Base-by-base conservation (phyloP, 352 stramenopile genomes). In the Phytophthora citrophthora region DNA sequence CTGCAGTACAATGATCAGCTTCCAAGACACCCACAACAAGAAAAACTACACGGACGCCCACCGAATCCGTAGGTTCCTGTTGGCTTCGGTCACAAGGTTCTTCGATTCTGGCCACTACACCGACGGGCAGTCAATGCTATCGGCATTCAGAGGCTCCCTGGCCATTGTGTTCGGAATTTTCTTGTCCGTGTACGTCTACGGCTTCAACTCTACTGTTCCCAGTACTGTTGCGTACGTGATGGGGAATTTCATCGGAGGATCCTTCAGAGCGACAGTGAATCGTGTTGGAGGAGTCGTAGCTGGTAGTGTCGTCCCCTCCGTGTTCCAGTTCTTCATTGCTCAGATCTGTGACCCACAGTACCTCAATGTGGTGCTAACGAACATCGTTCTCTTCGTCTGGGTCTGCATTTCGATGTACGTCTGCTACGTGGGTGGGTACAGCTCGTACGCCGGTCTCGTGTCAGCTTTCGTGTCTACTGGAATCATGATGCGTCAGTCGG, bases 241-340 rank as follows among this genome's bases (percentile, higher is more conserved):
- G 67, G 79, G 84, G 7, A 90, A 81, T 47, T 81, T 89, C 54
- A 73, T 93, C 20, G 84, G 84, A 29, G 82, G 83, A 10, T 90
- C 79, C 3, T 93, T 93, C 54, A 83, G 82, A 50, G 70, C 87
- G 16, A 93, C 84, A 0, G 78, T 90, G 52, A 91, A 91, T 38
- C 85, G 85, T 58, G 85, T 93, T 16, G 85, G 78, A 18, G 85
- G 85, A 36, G 79, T 93, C 26, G 81, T 93, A 27, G 85, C 85
- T 0, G 85, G 85, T 2, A 91, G 79, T 50, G 84, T 93, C 20
- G 77, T 93, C 39, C 85, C 85, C 15, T 91, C 82, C 12, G 81
- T 93, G 4, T 90, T 91, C 61, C 78, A 90, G 73, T 91, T 91
- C 48, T 93, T 91, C 74, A 88, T 91, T 47, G 73, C 73, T 2